These are phyloP conservation scores for Blastobotrys persicus DNA, from an alignment of 1,139 yeast species.

Conservation along the genomic window DNA sequence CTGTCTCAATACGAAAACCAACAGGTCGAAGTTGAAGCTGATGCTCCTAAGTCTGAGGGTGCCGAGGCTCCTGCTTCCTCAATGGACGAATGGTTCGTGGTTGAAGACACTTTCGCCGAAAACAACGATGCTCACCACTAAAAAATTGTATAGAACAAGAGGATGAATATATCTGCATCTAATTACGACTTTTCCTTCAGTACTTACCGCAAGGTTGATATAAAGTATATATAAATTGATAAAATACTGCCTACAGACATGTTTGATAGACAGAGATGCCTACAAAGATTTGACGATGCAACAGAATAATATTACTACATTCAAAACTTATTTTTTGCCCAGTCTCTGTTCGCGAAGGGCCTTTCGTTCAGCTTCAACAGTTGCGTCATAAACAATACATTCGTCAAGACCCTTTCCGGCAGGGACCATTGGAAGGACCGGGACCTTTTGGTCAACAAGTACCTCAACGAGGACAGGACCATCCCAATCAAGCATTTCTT, in stretches of 20 bases:
- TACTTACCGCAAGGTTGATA: too few species aligned
- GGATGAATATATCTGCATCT: conserved; percentile 7
- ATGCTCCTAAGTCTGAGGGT: conserved; percentile 44
- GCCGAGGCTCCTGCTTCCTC: conserved; percentile 43
- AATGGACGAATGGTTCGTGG: conserved; percentile 53
- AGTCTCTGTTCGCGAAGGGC: conserved; percentile 57
- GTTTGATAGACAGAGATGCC: too few species aligned
- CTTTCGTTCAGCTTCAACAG: conserved; percentile 70
- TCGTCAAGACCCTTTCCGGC: conserved; percentile 94
- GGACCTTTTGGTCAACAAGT: conserved; percentile 89
- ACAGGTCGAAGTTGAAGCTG: conserved; percentile 66
- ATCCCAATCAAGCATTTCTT: conserved; percentile 67
- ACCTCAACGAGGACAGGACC: conserved; percentile 94
- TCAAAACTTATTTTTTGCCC: neutral
- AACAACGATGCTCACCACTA: conserved; percentile 60
- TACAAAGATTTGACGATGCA: neutral
- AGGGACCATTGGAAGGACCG: conserved; percentile 98
- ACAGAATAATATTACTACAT: neutral
- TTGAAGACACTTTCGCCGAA: conserved; percentile 46
- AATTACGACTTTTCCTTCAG: neutral
- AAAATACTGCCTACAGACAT: too few species aligned
- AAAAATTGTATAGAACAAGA: conserved; percentile 15
- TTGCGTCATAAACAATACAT: conserved; percentile 80
- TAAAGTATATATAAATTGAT: conserved; percentile 6
- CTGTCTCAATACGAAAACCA: conserved; percentile 71